phyloP scores from a whole-genome alignment of 139 green algal genomes.

The Closterium sp. region DNA sequence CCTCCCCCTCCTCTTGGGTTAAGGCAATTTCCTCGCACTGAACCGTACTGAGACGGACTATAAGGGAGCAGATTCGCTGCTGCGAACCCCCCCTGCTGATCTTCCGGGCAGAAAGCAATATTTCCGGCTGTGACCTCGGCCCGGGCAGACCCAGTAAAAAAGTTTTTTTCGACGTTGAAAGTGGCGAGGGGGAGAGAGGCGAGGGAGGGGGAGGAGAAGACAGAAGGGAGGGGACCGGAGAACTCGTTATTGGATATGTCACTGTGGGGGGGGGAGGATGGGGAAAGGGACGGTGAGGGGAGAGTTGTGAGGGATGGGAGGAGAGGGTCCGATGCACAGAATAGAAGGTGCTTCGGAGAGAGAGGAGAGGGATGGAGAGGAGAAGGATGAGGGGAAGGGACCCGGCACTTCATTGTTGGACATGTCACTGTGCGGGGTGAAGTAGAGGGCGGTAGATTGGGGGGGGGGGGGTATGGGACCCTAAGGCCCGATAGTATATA shows the following conservation, averaged over 20 bases:
- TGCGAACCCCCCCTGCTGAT: not conserved
- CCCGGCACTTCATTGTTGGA: not conserved
- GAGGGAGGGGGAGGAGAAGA: not conserved
- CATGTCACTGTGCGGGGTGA: not conserved
- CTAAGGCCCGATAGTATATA: not conserved
- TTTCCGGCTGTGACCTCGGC: not conserved
- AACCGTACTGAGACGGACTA: not conserved
- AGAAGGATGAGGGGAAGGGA: not conserved
- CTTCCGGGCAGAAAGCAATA: not conserved
- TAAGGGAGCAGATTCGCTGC: not conserved
- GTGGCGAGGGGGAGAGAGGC: not conserved
- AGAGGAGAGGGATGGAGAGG: not conserved
- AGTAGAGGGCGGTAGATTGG: not conserved
- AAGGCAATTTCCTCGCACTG: not conserved
- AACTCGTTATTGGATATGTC: not conserved
- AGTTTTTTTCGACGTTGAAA: not conserved
- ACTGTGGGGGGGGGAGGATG: not conserved
- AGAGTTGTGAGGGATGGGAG: not conserved
- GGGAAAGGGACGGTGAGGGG: not conserved
- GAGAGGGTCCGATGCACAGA: not conserved
- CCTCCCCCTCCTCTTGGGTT: not conserved
- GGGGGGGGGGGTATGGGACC: not conserved
- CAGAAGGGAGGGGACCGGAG: not conserved
- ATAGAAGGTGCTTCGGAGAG: not conserved
- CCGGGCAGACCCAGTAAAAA: not conserved